Evolutionary conservation across 2,329 filamentous ascomycete species (phyloP), one percentile per base, ranked within the genome.

Genomic region (Talaromyces sp.): DNA sequence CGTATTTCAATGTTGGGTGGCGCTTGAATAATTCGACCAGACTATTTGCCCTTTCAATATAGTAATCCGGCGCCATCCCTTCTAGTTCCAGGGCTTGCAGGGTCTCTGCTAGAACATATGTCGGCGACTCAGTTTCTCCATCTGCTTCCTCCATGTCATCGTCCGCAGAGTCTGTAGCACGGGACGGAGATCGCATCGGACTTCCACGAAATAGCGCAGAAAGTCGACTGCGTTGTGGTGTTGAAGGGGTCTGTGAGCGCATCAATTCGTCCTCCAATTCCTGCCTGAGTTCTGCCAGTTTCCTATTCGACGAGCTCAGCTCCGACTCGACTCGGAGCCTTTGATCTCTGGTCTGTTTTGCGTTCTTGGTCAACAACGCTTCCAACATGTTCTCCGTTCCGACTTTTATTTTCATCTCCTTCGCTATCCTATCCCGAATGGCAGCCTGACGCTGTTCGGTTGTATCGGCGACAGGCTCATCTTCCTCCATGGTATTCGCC

Each of bases 381-480:
- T 99, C 95, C 45, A 99, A 84, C 86, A 99, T 89, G 76, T 99
- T 99, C 82, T 99, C 95, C 65, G 94, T 97, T 22, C 95, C 95
- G 72, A 94, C 91, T 78, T 96, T 97, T 76, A 99, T 98, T 83
- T 98, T 98, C 81, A 93, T 89, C 80, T 99, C 96, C 73, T 96
- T 94, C 70, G 93, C 94, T 69, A 99, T 89, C 73, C 90, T 87
- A 72, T 97, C 93, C 73, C 90, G 89, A 68, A 97, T 85, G 61
- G 87, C 83, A 25, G 88, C 86, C 72, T 97, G 88, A 47, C 88
- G 86, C 77, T 92, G 88, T 76, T 96, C 92, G 15, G 88, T 84
- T 7, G 88, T 84, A 10, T 84, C 84, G 68, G 71, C 81, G 70
- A 25, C 31, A 5, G 72, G 78, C 66, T 87, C 86, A 62, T 88